Evolutionary conservation across 805 yeast species (phyloP).

Genomic region (Dipodascopsis uninucleata): DNA sequence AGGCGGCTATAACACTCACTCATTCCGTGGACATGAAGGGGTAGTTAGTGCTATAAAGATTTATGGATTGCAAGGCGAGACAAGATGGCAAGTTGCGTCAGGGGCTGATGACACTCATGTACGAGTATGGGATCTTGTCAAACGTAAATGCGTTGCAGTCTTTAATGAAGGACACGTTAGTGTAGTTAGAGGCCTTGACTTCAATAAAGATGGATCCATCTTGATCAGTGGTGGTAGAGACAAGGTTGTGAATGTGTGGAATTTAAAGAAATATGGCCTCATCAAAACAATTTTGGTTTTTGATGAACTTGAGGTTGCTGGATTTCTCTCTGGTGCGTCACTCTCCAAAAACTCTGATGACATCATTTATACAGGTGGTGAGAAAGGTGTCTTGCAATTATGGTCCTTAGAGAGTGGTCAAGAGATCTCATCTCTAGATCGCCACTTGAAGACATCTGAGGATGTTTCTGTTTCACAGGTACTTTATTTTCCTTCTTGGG

Average conservation of each 20-base stretch:
- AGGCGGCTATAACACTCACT: constrained; percentile 83
- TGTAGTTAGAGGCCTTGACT: constrained; percentile 82
- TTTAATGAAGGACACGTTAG: constrained; percentile 63
- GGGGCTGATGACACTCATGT: constrained; percentile 59
- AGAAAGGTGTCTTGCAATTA: constrained; percentile 61
- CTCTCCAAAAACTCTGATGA: constrained; percentile 4
- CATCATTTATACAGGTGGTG: constrained; percentile 71
- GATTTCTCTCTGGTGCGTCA: constrained; percentile 32
- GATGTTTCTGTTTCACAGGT: constrained; percentile 69
- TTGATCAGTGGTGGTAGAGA: constrained; percentile 89
- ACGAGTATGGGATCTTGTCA: constrained; percentile 62
- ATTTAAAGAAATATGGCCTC: constrained; percentile 51
- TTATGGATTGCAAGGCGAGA: constrained; percentile 61
- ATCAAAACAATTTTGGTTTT: constrained; percentile 65
- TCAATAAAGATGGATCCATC: constrained; percentile 49
- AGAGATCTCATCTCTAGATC: constrained; percentile 43
- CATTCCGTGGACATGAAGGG: constrained; percentile 89
- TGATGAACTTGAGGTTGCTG: constrained; percentile 45
- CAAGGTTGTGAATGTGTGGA: constrained; percentile 62
- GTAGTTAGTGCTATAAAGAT: constrained; percentile 74
- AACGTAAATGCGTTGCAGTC: constrained; percentile 60
- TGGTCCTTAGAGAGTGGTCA: constrained; percentile 55
- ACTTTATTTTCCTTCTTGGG: constrained; percentile 30
- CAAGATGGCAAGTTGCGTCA: constrained; percentile 73
- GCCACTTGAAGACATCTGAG: constrained; percentile 52